phyloP scores from a whole-genome alignment of 371 early-diverging fungal species.

The Mucor racemosus region DNA sequence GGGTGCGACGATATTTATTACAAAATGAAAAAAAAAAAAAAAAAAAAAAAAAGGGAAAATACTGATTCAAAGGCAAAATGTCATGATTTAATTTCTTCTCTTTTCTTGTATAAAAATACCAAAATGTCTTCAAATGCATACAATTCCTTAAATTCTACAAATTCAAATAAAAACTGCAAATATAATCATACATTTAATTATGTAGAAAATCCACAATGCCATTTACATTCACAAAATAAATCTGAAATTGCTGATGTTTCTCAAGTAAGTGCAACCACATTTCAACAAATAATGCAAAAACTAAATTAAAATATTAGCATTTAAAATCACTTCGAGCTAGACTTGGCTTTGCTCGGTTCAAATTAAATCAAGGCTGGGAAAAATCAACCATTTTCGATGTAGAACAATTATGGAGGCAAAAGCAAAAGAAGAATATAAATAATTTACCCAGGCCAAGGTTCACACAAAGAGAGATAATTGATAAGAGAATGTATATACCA shows the following conservation, averaged over 20 bases:
- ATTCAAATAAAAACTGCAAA: not conserved
- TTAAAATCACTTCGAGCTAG: constrained; percentile 35
- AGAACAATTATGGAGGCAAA: constrained; percentile 41
- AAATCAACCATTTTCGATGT: constrained; percentile 40
- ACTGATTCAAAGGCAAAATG: constrained; percentile 4
- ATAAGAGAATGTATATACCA: constrained; percentile 27
- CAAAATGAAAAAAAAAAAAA: not conserved
- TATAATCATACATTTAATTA: not conserved
- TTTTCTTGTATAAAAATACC: constrained; percentile 5
- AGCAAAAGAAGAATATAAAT: constrained; percentile 32
- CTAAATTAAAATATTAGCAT: constrained; percentile 18
- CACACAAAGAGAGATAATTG: constrained; percentile 48
- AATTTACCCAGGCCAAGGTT: constrained; percentile 47
- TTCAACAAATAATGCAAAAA: constrained; percentile 10
- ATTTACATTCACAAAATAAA: constrained; percentile 4
- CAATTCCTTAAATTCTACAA: not conserved
- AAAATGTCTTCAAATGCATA: constrained; percentile 7
- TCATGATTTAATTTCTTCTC: constrained; percentile 3
- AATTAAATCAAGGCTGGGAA: constrained; percentile 48
- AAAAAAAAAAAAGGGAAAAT: not conserved
- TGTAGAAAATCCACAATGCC: constrained; percentile 2
- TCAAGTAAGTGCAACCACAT: constrained; percentile 21
- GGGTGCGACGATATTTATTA: too few relatives aligned
- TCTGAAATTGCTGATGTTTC: constrained; percentile 14
- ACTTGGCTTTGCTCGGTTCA: constrained; percentile 48